These are phyloP conservation scores for Wickerhamomyces canadensis DNA, from an alignment of 805 yeast genomes.

Conservation along the genomic window DNA sequence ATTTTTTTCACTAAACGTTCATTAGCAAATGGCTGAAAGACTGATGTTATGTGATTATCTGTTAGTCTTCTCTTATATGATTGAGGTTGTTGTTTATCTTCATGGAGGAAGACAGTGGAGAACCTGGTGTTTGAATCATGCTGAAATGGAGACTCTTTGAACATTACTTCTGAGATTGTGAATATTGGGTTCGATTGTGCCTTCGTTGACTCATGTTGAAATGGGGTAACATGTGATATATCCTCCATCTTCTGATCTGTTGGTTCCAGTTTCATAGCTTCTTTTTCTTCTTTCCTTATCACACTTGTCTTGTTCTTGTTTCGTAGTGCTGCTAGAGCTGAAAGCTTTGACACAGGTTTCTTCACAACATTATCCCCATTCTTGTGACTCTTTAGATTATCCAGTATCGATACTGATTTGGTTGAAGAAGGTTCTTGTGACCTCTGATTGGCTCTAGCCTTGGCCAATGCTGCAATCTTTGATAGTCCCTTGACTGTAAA, in stretches of 20 bases:
- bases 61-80: slow-evolving; percentile 18
- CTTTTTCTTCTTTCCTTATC: not conserved
- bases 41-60: slow-evolving; percentile 24
- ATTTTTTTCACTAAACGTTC: slow-evolving; percentile 31
- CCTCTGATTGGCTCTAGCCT: slow-evolving; percentile 17
- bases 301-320: not conserved
- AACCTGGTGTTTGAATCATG: not conserved
- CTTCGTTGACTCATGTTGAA: too few species aligned
- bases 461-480: slow-evolving; percentile 20
- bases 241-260: too few species aligned
- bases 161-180: not conserved
- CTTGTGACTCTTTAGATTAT: slow-evolving; percentile 9
- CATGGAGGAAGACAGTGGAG: not conserved
- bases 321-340: slow-evolving; percentile 1
- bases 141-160: slow-evolving; percentile 4
- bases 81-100: not conserved
- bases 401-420: slow-evolving; percentile 14
- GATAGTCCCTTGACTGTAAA: slow-evolving; percentile 9
- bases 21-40: slow-evolving; percentile 34
- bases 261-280: too few species aligned
- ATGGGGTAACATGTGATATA: too few species aligned
- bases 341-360: not conserved
- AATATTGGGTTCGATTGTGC: too few species aligned
- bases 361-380: not conserved
- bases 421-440: not conserved